A percentile compares a stretch with the other conserved stretches of the same genome.
phyloP scores from a whole-genome alignment of 306 rosid species.

The Rosa rugosa region DNA sequence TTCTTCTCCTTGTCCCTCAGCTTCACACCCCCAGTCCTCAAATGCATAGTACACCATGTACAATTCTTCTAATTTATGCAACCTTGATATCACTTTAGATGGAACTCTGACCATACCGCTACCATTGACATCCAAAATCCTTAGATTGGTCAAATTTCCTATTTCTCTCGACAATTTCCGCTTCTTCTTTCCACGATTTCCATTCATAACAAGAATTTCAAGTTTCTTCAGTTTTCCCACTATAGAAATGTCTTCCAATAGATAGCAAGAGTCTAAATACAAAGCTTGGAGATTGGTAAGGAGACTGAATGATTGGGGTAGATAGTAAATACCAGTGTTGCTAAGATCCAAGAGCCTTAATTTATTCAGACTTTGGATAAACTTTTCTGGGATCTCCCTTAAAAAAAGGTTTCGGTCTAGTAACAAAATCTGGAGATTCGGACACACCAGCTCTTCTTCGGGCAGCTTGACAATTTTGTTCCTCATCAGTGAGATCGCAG shows the following conservation, averaged over 20 bases:
- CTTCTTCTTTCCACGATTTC: neutral
- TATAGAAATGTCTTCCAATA: neutral
- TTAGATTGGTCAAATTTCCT: neutral
- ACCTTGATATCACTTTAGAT: neutral
- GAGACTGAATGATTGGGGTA: neutral
- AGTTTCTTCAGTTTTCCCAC: neutral
- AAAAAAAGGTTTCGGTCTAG: neutral
- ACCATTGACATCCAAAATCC: neutral
- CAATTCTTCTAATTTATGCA: neutral
- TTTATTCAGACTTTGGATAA: neutral
- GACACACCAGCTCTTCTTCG: neutral
- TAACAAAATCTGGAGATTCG: slow-evolving; percentile 17
- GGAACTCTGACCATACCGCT: neutral
- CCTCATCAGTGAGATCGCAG: neutral
- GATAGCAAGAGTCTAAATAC: neutral
- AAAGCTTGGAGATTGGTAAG: neutral
- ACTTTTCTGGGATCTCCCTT: neutral
- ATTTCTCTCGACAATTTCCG: neutral
- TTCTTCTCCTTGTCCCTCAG: neutral
- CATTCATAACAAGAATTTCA: neutral
- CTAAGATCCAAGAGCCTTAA: neutral
- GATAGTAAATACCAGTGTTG: neutral
- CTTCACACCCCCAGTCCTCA: neutral
- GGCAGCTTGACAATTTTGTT: neutral
- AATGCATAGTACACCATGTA: neutral